Evolutionary conservation across 441 rosid species (phyloP).

Genomic region (Corymbia citriodora): DNA sequence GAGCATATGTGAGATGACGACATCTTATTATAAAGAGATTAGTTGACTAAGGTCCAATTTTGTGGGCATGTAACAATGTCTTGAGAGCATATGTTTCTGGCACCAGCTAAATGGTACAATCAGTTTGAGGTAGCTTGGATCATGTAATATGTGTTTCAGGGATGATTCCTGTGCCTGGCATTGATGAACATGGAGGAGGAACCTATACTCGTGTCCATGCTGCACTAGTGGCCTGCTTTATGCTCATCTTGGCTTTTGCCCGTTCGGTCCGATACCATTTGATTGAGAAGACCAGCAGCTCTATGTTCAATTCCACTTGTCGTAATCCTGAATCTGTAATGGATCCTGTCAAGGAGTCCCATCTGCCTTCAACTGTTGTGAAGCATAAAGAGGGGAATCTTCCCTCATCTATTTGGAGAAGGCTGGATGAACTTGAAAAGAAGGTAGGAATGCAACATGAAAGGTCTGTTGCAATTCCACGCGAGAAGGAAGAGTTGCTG

Average conservation of each 20-base stretch:
- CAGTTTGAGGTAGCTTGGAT: not conserved
- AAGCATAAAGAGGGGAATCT: not conserved
- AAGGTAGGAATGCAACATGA: not conserved
- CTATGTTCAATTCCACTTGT: not conserved
- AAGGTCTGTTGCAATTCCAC: not conserved
- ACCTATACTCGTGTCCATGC: not conserved
- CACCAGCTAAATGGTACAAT: not conserved
- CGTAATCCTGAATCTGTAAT: not conserved
- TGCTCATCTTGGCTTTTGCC: not conserved
- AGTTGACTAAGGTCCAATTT: not conserved
- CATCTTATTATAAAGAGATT: not conserved
- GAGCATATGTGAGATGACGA: not conserved
- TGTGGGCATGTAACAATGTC: not conserved
- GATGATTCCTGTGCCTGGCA: not conserved
- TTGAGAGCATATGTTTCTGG: not conserved
- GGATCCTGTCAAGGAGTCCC: not conserved
- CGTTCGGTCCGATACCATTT: not conserved
- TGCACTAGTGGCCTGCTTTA: not conserved
- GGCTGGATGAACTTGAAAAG: constrained; percentile 9
- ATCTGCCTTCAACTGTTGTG: not conserved
- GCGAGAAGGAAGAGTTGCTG: constrained; percentile 6
- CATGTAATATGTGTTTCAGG: not conserved
- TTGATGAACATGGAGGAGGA: not conserved
- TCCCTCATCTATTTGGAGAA: not conserved
- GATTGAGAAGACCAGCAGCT: not conserved